Percentiles rank a stretch among this genome's conserved stretches.
Evolutionary conservation across 208 protist genomes (phyloP).

Genomic region (Tetramitus jugosus): DNA sequence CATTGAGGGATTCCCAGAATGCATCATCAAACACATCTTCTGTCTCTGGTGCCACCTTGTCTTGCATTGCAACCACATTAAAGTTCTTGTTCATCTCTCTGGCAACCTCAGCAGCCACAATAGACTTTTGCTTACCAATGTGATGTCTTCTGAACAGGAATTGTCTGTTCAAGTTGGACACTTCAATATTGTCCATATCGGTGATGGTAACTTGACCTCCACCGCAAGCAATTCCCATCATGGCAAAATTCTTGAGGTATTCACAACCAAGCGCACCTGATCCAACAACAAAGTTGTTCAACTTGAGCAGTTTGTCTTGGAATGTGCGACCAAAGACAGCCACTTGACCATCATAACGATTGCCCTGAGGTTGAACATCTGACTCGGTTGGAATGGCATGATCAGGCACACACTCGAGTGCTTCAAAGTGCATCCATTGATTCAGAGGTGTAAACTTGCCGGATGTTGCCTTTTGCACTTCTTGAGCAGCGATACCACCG

Average conservation of each 20-base stretch:
- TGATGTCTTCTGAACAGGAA: conserved; percentile 96
- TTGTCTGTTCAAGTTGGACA: conserved; percentile 97
- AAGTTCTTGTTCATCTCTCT: conserved; percentile 85
- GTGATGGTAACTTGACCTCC: conserved; percentile 82
- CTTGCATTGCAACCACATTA: conserved; percentile 57
- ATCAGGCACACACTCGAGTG: conserved; percentile 65
- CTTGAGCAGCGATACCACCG: conserved; percentile 86
- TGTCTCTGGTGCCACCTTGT: conserved; percentile 88
- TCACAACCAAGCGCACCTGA: conserved; percentile 97
- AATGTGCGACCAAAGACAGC: conserved; percentile 82
- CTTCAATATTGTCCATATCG: conserved; percentile 99
- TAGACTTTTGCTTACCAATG: conserved; percentile 87
- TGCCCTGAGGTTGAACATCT: conserved; percentile 26
- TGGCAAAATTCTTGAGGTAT: conserved; percentile 94
- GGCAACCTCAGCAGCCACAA: conserved; percentile 74
- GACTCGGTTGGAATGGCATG: conserved; percentile 6
- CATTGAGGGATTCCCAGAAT: conserved; percentile 85
- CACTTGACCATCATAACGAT: conserved; percentile 87
- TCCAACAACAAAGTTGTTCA: conserved; percentile 88
- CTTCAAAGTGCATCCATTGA: conserved; percentile 92
- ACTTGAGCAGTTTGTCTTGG: conserved; percentile 62
- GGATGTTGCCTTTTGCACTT: conserved; percentile 75
- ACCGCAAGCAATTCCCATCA: conserved; percentile 91
- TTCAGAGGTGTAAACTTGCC: conserved; percentile 91
- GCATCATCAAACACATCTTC: conserved; percentile 86